phyloP scores from a whole-genome alignment of 768 basidiomycete genomes.

The Suillus ampliporus region DNA sequence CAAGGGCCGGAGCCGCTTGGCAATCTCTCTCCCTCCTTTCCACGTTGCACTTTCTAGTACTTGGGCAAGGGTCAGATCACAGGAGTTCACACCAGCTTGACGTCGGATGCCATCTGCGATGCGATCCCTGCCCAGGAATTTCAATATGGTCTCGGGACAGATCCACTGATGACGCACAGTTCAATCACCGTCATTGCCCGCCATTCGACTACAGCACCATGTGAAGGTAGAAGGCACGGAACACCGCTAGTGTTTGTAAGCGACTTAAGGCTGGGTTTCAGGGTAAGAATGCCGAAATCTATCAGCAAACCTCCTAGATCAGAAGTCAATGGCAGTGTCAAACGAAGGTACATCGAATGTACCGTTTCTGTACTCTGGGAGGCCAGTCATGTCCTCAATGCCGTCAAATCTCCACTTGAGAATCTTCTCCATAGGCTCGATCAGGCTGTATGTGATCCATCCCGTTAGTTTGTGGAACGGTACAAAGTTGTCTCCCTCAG shows the following conservation, averaged over 20 bases:
- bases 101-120: slow-evolving; percentile 72
- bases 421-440: slow-evolving; percentile 80
- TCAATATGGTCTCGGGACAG: slow-evolving; percentile 10
- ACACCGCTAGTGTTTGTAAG: slow-evolving; percentile 46
- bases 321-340: not conserved
- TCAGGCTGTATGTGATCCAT: slow-evolving; percentile 91
- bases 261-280: slow-evolving; percentile 62
- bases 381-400: slow-evolving; percentile 83
- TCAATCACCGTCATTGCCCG: slow-evolving; percentile 93
- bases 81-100: slow-evolving; percentile 54
- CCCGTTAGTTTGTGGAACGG: slow-evolving; percentile 97
- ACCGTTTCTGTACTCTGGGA: slow-evolving; percentile 97
- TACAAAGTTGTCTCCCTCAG: slow-evolving; percentile 74
- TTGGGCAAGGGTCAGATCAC: slow-evolving; percentile 78
- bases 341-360: slow-evolving; percentile 11
- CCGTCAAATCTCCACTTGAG: slow-evolving; percentile 86
- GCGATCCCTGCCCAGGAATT: slow-evolving; percentile 65
- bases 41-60: slow-evolving; percentile 95
- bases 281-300: slow-evolving; percentile 79
- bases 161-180: slow-evolving; percentile 58
- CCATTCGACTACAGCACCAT: slow-evolving; percentile 96
- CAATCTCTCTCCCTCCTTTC: slow-evolving; percentile 96
- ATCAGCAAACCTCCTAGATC: slow-evolving; percentile 80
- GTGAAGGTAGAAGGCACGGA: slow-evolving; percentile 72
- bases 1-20: slow-evolving; percentile 72